A percentile compares a stretch with the other conserved stretches of the same genome.
Conservation (phyloP, 768 basidiomycete genomes). For the Hericium coralloides region DNA sequence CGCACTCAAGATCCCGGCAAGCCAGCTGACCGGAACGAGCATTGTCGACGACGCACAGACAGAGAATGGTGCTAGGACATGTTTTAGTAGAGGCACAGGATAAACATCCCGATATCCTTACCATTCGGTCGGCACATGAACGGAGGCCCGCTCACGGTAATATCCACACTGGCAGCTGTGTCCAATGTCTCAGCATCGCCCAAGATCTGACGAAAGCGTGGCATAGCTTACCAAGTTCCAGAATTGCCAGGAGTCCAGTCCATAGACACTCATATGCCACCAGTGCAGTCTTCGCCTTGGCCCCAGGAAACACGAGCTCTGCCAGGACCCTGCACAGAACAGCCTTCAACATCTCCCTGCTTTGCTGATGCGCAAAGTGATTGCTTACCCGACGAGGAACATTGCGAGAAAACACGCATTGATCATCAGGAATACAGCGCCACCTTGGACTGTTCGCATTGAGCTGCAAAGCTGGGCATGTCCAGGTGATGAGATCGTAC, state of each 20-base stretch:
- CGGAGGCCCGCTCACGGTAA: conserved; percentile 37
- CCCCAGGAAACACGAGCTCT: conserved; percentile 5
- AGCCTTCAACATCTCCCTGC: conserved; percentile 18
- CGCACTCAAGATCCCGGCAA: conserved; percentile 20
- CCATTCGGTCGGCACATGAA: conserved; percentile 21
- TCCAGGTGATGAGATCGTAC: background rate
- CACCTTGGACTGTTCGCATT: background rate
- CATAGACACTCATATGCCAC: conserved; percentile 48
- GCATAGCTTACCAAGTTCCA: conserved; percentile 38
- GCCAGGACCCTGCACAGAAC: conserved; percentile 22
- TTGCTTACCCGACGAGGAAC: background rate
- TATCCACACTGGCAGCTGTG: conserved; percentile 39
- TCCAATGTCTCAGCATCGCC: background rate
- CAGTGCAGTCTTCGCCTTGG: conserved; percentile 23
- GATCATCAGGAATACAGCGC: conserved; percentile 36
- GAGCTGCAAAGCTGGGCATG: no score
- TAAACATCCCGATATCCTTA: background rate
- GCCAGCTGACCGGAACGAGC: conserved; percentile 21
- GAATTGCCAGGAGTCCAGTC: conserved; percentile 37
- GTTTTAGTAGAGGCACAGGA: no score
- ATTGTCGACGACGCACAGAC: conserved; percentile 20
- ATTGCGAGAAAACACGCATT: conserved; percentile 19
- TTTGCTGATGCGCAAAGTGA: background rate
- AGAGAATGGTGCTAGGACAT: conserved; percentile 3
- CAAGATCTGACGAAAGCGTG: background rate